Base-by-base conservation (phyloP, 805 yeast species). In the Candida caryicola region DNA sequence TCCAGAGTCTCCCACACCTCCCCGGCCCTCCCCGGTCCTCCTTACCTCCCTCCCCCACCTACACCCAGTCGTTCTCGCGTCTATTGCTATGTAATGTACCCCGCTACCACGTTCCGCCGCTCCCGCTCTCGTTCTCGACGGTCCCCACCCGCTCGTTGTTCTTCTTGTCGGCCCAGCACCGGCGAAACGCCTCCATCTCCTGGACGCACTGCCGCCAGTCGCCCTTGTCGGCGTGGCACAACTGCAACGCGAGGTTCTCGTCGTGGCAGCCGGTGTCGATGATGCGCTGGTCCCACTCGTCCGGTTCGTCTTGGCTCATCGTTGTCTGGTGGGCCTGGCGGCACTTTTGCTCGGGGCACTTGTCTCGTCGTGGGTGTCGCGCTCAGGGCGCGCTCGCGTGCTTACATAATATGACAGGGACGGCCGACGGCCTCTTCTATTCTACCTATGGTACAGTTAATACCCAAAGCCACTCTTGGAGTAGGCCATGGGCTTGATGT, bases 401-500 rank as follows among this genome's bases (percentile, higher is more conserved):
- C n/a, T n/a, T n/a, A n/a, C n/a, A n/a, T n/a, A n/a, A n/a, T n/a
- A n/a, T n/a, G n/a, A n/a, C n/a, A n/a, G n/a, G n/a, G n/a, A n/a
- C n/a, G n/a, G n/a, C n/a, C n/a, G n/a, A n/a, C n/a, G n/a, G n/a
- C n/a, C n/a, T n/a, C n/a, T n/a, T n/a, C n/a, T n/a, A n/a, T n/a
- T n/a, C n/a, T n/a, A n/a, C n/a, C n/a, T n/a, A n/a, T n/a, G n/a
- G n/a, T n/a, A n/a, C n/a, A n/a, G n/a, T 31, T 51, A 68, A 39
- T 62, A 68, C 1, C 72, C 73, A 40, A 68, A 66, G 10, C 73
- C 73, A 37, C 68, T 59, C 55, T 68, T 67, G 23, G 71, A 61
- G 57, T 90, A 90, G 1, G 96, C 96, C 99, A 91, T 91, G 31
- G 99, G 97, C 51, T 82, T 86, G 39, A 93, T 66, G 48, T 83